Evolutionary conservation across 352 stramenopile genomes (phyloP), one percentile per base, ranked within the genome.

Genomic region (Pythium vanterpoolii): DNA sequence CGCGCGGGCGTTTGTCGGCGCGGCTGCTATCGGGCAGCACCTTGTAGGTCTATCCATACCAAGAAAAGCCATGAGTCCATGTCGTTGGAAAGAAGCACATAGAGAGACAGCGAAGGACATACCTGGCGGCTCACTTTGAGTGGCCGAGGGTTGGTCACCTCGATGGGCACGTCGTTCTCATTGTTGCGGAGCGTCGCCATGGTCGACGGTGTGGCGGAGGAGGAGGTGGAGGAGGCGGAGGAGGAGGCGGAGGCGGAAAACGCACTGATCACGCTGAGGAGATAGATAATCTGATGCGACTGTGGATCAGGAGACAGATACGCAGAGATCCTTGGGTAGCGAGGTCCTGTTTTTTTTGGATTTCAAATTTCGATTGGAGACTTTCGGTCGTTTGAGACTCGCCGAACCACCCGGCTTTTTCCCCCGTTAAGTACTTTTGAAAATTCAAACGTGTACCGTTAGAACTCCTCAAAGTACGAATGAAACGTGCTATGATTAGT

Each of bases 121-220:
- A 76, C 66, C 63, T 70, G 63, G 51, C 66, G 59, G 55, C 65
- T 64, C 24, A 83, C 71, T 74, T 89, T 92, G 64, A 69, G 68
- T 21, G 68, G 68, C 27, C 74, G 79, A 38, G 72, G 71, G 34
- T 60, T 68, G 27, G 53, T 47, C 13, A 62, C 56, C 57, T 81
- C 71, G 27, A 72, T 44, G 6, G 79, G 82, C 59, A 69, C 40
- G 33, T 89, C 79, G 57, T 92, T 92, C 66, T 92, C 82, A 51
- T 92, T 90, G 71, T 90, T 92, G 44, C 73, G 58, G 34, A 64
- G 39, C 63, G 63, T 68, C 51, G 69, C 44, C 72, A 79, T 79
- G 46, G 47, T 64, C 4, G 44, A 5, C 6, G n/a, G 30, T 39
- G 5, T 23, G 53, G n/a, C 8, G 40, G 10, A 8, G 18, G n/a